A percentile compares a stretch with the other conserved stretches of the same genome.
Conservation (phyloP, 2,329 filamentous ascomycete species). For the Fusarium sacchari region DNA sequence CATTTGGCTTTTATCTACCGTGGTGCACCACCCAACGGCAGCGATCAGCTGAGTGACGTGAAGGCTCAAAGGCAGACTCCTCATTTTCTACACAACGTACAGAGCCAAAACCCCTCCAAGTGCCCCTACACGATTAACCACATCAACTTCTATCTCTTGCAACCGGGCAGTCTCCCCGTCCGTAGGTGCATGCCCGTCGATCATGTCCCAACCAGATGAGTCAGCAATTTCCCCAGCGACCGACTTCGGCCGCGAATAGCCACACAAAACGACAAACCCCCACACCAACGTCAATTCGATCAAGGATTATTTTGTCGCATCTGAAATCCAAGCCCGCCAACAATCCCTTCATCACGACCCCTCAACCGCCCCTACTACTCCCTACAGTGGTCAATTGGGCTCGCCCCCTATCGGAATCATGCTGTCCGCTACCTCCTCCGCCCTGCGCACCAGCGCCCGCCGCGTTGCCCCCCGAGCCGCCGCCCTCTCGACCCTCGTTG, state of each 20-base stretch:
- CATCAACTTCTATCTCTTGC: too few species aligned
- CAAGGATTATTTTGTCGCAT: slow-evolving; percentile 13
- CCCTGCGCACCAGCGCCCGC: slow-evolving; percentile 24
- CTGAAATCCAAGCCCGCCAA: background rate
- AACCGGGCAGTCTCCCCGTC: background rate
- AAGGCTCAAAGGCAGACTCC: too few species aligned
- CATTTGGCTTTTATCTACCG: background rate
- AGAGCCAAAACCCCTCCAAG: accelerated
- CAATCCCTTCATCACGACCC: background rate
- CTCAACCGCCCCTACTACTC: background rate
- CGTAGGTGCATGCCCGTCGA: background rate
- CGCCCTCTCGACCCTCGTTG: slow-evolving; percentile 32
- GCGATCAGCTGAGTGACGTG: background rate
- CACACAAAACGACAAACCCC: background rate
- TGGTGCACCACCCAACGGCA: too few species aligned
- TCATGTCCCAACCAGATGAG: background rate
- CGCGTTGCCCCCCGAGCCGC: slow-evolving; percentile 3
- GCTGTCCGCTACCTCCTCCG: slow-evolving; percentile 26
- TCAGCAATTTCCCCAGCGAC: background rate
- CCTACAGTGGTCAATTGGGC: slow-evolving; percentile 21
- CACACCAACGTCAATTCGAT: slow-evolving; percentile 7
- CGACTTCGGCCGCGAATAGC: slow-evolving; percentile 11
- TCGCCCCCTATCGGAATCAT: slow-evolving; percentile 7
- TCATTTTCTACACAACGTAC: background rate
- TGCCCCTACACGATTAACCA: background rate